These are phyloP conservation scores for Pseudocercospora macadamiae DNA, from an alignment of 2,329 filamentous ascomycete genomes.

Conservation along the genomic window DNA sequence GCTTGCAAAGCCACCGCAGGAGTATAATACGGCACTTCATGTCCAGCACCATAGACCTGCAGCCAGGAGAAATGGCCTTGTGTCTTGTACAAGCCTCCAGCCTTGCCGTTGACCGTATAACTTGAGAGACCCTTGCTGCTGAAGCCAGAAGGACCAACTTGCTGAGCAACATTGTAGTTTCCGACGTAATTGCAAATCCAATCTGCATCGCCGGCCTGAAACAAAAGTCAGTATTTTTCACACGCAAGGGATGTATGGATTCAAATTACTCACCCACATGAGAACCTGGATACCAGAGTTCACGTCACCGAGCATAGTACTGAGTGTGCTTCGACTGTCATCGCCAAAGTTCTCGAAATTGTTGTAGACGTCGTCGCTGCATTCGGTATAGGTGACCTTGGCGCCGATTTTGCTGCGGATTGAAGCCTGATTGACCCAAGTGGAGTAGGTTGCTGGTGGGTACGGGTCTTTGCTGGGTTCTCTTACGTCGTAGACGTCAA, in stretches of 20 bases:
- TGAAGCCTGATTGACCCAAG: constrained; percentile 44
- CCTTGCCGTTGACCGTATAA: constrained; percentile 55
- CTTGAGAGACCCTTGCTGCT: constrained; percentile 38
- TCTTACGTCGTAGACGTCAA: constrained; percentile 49
- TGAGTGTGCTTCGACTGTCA: constrained; percentile 50
- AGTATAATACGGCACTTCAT: constrained; percentile 44
- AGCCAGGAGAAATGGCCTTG: constrained; percentile 53
- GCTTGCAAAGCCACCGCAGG: constrained; percentile 30
- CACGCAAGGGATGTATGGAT: constrained; percentile 57
- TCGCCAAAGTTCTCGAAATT: constrained; percentile 49
- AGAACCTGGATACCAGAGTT: constrained; percentile 42
- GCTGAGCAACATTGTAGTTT: constrained; percentile 53
- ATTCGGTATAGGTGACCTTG: constrained; percentile 46
- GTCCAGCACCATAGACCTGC: constrained; percentile 43
- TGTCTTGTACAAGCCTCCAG: constrained; percentile 56
- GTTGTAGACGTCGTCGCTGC: constrained; percentile 33
- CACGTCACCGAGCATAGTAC: neutral
- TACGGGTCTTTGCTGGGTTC: constrained; percentile 41
- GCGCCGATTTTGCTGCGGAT: constrained; percentile 53
- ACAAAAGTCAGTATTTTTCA: neutral
- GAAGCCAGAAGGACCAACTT: constrained; percentile 47
- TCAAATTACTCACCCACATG: constrained; percentile 54
- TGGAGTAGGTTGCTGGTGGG: constrained; percentile 46
- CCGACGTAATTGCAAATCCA: constrained; percentile 63
- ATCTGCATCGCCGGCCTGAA: constrained; percentile 57